Evolutionary conservation across 805 yeast genomes (phyloP).

Genomic region (Metschnikowia picachoensis): DNA sequence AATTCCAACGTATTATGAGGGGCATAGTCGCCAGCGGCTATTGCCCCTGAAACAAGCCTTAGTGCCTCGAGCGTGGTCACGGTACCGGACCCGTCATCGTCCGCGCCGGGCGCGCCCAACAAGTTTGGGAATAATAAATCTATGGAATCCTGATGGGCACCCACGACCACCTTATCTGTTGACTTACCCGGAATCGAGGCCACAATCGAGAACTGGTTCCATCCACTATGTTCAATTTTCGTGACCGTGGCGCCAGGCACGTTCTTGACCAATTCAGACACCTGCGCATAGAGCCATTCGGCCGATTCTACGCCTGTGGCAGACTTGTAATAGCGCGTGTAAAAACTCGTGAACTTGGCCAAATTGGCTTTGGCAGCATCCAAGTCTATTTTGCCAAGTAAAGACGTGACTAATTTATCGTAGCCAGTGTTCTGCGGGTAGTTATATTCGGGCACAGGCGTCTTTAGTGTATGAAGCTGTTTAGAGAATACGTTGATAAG

Average conservation of each 20-base stretch:
- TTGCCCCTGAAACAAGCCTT: slow-evolving; percentile 48
- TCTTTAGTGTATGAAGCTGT: slow-evolving; percentile 24
- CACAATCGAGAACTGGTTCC: slow-evolving; percentile 77
- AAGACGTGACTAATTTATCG: slow-evolving; percentile 33
- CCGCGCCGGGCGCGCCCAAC: slow-evolving; percentile 87
- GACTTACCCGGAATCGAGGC: slow-evolving; percentile 55
- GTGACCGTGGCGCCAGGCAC: slow-evolving; percentile 22
- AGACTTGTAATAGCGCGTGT: slow-evolving; percentile 73
- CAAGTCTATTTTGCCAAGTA: slow-evolving; percentile 44
- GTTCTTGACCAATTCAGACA: slow-evolving; percentile 36
- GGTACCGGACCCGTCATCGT: slow-evolving; percentile 90
- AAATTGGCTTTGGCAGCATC: slow-evolving; percentile 49
- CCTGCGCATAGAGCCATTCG: slow-evolving; percentile 56
- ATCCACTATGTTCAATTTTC: slow-evolving; percentile 57
- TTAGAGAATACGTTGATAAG: slow-evolving; percentile 23
- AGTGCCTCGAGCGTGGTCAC: slow-evolving; percentile 74
- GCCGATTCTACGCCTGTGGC: slow-evolving; percentile 69
- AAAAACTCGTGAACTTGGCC: slow-evolving; percentile 63
- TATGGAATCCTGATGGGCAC: slow-evolving; percentile 86
- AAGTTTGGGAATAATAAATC: slow-evolving; percentile 67
- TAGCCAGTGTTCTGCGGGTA: slow-evolving; percentile 51
- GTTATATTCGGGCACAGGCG: slow-evolving; percentile 31
- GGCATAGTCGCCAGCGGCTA: slow-evolving; percentile 32
- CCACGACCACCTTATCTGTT: slow-evolving; percentile 62
- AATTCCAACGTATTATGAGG: slow-evolving; percentile 81